phyloP scores from a whole-genome alignment of 495 filamentous ascomycete species.

The Chaetomium fimeti region DNA sequence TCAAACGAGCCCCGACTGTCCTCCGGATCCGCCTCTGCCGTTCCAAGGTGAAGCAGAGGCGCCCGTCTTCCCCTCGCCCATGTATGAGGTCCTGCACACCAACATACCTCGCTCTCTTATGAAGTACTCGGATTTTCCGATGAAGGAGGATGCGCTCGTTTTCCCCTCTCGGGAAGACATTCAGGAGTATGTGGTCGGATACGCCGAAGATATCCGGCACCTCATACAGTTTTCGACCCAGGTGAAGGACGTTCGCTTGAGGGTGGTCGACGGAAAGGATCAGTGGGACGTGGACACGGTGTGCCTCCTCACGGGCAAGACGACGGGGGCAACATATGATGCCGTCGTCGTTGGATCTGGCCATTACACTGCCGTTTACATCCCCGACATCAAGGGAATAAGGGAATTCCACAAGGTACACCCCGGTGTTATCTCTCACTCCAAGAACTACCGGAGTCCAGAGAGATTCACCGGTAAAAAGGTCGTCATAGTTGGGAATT shows the following conservation, averaged over 20 bases:
- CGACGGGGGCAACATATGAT: slow-evolving; percentile 59
- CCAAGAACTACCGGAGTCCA: slow-evolving; percentile 71
- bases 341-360: slow-evolving; percentile 83
- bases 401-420: slow-evolving; percentile 54
- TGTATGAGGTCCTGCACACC: slow-evolving; percentile 79
- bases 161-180: slow-evolving; percentile 71
- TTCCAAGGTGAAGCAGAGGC: slow-evolving; percentile 22
- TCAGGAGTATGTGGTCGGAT: slow-evolving; percentile 69
- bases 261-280: slow-evolving; percentile 33
- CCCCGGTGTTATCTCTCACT: slow-evolving; percentile 70
- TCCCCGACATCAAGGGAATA: slow-evolving; percentile 56
- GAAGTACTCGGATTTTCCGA: slow-evolving; percentile 70
- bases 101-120: slow-evolving; percentile 86
- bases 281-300: slow-evolving; percentile 53
- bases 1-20: slow-evolving; percentile 42
- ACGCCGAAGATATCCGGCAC: slow-evolving; percentile 62
- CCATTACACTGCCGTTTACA: slow-evolving; percentile 69
- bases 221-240: slow-evolving; percentile 46
- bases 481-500: slow-evolving; percentile 71
- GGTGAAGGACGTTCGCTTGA: slow-evolving; percentile 40
- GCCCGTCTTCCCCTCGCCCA: slow-evolving; percentile 63
- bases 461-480: slow-evolving; percentile 54
- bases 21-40: slow-evolving; percentile 42
- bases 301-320: slow-evolving; percentile 44
- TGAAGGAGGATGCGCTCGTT: slow-evolving; percentile 59